phyloP scores from a whole-genome alignment of 2,329 filamentous ascomycete species.

The Pestalotiopsis sp. region DNA sequence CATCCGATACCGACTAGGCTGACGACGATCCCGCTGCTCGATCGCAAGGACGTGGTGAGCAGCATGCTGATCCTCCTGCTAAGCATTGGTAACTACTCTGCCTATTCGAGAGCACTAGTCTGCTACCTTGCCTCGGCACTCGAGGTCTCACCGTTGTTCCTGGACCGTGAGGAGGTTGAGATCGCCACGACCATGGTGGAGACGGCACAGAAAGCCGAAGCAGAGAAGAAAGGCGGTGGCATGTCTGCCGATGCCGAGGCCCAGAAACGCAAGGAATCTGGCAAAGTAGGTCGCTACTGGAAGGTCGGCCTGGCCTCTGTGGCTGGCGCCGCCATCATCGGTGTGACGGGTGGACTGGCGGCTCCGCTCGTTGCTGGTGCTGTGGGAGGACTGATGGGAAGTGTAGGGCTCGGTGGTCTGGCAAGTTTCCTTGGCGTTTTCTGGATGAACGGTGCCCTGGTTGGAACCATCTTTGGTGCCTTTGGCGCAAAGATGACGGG shows the following conservation, averaged over 20 bases:
- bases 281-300: slow-evolving; percentile 74
- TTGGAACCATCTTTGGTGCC: slow-evolving; percentile 86
- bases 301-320: slow-evolving; percentile 90
- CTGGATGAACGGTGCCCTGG: slow-evolving; percentile 82
- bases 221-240: slow-evolving; percentile 36
- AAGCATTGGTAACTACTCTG: slow-evolving; percentile 73
- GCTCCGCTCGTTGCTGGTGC: slow-evolving; percentile 87
- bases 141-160: slow-evolving; percentile 59
- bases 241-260: slow-evolving; percentile 80
- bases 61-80: slow-evolving; percentile 72
- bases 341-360: slow-evolving; percentile 87
- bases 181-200: slow-evolving; percentile 77
- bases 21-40: slow-evolving; percentile 57
- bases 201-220: slow-evolving; percentile 57
- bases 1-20: slow-evolving; percentile 57
- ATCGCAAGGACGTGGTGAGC: slow-evolving; percentile 67
- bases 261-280: slow-evolving; percentile 72
- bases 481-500: slow-evolving; percentile 82
- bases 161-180: slow-evolving; percentile 73
- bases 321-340: slow-evolving; percentile 87
- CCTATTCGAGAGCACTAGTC: slow-evolving; percentile 70
- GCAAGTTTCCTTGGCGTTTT: slow-evolving; percentile 85
- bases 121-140: slow-evolving; percentile 71
- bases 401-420: slow-evolving; percentile 81
- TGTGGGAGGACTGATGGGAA: slow-evolving; percentile 82